Conservation (phyloP, 306 rosid genomes). For the Prunus mume region DNA sequence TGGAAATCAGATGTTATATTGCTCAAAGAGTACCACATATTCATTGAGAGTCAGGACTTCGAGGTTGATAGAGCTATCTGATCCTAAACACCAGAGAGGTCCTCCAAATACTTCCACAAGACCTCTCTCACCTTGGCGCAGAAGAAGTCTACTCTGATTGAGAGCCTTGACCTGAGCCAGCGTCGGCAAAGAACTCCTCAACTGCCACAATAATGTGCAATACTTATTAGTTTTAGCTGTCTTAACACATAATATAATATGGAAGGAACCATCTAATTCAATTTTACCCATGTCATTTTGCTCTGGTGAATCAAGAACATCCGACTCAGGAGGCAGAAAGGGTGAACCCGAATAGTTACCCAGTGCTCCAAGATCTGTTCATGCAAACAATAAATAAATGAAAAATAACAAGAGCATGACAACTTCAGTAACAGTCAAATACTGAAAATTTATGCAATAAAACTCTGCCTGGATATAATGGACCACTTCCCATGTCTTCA, state of each 20-base stretch:
- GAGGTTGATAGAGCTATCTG: neutral
- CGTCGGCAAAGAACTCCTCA: slow-evolving; percentile 7
- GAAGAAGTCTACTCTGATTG: neutral
- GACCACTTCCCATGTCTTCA: neutral
- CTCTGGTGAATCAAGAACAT: slow-evolving; percentile 4
- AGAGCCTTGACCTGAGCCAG: neutral
- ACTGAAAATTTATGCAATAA: too few species aligned
- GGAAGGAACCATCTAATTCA: too few species aligned
- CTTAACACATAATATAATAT: neutral
- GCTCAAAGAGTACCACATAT: neutral
- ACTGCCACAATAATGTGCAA: slow-evolving; percentile 4
- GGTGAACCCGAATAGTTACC: slow-evolving; percentile 14
- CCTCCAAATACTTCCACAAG: neutral
- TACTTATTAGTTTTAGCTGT: neutral
- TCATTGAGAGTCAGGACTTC: too few species aligned
- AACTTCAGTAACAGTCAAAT: neutral
- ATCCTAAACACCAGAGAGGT: neutral
- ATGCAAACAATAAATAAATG: neutral
- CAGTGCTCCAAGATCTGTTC: slow-evolving; percentile 3
- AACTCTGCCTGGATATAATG: neutral
- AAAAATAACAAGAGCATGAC: neutral
- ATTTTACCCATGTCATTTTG: slow-evolving; percentile 18
- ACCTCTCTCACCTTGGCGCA: neutral
- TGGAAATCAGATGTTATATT: neutral
- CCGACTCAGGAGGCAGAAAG: neutral